Evolutionary conservation across 805 yeast genomes (phyloP), one percentile per base, ranked within the genome.

Genomic region (Wickerhamiella parazyma): DNA sequence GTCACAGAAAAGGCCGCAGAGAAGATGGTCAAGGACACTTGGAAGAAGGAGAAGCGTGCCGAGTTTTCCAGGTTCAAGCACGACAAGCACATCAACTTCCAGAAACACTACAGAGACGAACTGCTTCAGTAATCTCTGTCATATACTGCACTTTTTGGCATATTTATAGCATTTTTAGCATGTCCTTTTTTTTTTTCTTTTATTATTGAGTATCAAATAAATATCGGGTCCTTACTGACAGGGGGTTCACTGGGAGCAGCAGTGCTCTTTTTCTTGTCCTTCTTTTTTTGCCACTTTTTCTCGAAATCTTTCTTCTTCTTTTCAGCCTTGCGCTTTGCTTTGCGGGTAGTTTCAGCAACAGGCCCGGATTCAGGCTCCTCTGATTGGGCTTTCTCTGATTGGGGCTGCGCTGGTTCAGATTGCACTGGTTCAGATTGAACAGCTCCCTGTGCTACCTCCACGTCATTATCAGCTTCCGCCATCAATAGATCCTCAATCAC

Each of bases 71-170:
- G 48, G 54, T 61, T 52, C 42, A 56, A 61, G 29, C 65, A 76
- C 49, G 81, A 83, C 24, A 81, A 75, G 60, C 75, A 75, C 58
- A 67, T 77, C 59, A 91, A 89, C 63, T 72, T 76, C 69, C 95
- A 89, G 70, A 74, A 76, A 24, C 94, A 91, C 58, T 84, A 63
- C 68, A 72, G 94, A 58, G 94, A 85, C 58, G 78, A 75, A 56
- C 62, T 82, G 52, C 66, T 84, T 49, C 68, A 64, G 53, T 64
- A 51, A 51, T 16, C 18, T 12, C 8, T 6, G n/a, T 12, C 16
- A 17, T 8, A 2, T 5, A 6, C 12, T 18, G 16, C 29, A 28
- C 7, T 39, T 31, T 39, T 33, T 25, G 21, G 36, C 26, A 31
- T 39, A 25, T 39, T 21, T 39, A 31, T 39, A 21, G 19, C 41